Evolutionary conservation across 2,329 filamentous ascomycete genomes (phyloP).

Genomic region (Didymella segeticola): DNA sequence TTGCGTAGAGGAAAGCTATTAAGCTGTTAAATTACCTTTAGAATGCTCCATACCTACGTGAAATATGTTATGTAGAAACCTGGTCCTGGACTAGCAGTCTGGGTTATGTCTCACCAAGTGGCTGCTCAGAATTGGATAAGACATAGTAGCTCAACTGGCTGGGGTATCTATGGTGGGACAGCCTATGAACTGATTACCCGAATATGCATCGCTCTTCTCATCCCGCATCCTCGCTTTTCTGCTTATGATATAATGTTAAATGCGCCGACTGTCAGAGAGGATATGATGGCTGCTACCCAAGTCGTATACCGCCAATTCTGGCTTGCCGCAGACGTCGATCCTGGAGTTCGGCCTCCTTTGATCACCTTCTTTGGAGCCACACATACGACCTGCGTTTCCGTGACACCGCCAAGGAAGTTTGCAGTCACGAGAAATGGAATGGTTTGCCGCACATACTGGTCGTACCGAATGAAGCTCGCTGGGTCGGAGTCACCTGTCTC

Average conservation of each 20-base stretch:
- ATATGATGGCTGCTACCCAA: not conserved
- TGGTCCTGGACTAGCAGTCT: no score
- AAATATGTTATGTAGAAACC: no score
- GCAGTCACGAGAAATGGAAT: conserved; percentile 3
- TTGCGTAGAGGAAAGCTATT: no score
- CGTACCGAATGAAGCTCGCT: conserved; percentile 6
- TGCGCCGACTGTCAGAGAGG: not conserved
- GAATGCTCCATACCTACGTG: no score
- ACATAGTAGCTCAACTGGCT: no score
- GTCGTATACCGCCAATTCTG: not conserved
- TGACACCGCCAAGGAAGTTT: not conserved
- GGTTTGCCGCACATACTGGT: conserved; percentile 4
- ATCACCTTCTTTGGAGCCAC: not conserved
- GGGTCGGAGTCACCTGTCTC: not conserved
- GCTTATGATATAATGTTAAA: not conserved
- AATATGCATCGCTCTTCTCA: no score
- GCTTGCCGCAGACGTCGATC: not conserved
- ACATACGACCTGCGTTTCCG: conserved; percentile 10
- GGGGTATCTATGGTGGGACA: no score
- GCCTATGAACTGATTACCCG: no score
- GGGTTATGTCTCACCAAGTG: no score
- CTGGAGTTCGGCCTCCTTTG: conserved; percentile 2
- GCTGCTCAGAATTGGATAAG: no score
- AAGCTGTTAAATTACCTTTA: no score
- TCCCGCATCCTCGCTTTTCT: no score